Evolutionary conservation across 768 basidiomycete species (phyloP), one percentile per base, ranked within the genome.

Genomic region (Leucosporidium yakuticum): DNA sequence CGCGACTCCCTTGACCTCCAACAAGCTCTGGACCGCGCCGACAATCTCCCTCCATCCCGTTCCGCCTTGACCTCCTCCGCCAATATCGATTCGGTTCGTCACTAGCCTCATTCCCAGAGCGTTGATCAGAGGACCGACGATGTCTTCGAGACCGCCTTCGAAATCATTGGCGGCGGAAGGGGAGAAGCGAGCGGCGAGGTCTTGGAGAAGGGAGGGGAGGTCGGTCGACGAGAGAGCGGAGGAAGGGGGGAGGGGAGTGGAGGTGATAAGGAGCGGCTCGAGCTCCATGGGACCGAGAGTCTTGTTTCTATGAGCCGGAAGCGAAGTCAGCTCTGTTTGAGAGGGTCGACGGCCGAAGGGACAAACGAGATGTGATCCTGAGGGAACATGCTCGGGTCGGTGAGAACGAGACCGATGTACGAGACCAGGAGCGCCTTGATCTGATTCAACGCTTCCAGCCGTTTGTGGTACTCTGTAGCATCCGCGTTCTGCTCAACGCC

Each of bases 361-460:
- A 29, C 64, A 48, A 8, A 69, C 68, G 55, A 61, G 66, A 73
- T 39, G 31, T 73, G 69, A 0, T 73, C 94, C 73, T 96, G 91
- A 58, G 91, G 89, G 73, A 99, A 98, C 88, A 97, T 94, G 49
- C 86, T 87, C 2, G 94, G 90, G 68, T 94, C 93, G 79, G 94
- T 91, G 15, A 99, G 81, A 29, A 84, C 88, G 58, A 97, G 83
- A 8, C 93, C 94, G 17, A 76, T 60, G 79, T 96, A 96, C 65
- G 88, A 91, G 71, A 98, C 85, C 60, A 97, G 79, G 21, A 96
- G 82, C 65, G 88, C 84, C n/a, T 88, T 87, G 48, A 89, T 77
- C 77, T 87, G 90, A 53, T 92, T 89, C 27, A 91, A 81, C n/a
- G 84, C 78, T 34, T 76, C 78, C 17, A 84, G 78, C 39, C 89